Conservation (phyloP, 2,329 filamentous ascomycete genomes). For the Sporothrix pallida region DNA sequence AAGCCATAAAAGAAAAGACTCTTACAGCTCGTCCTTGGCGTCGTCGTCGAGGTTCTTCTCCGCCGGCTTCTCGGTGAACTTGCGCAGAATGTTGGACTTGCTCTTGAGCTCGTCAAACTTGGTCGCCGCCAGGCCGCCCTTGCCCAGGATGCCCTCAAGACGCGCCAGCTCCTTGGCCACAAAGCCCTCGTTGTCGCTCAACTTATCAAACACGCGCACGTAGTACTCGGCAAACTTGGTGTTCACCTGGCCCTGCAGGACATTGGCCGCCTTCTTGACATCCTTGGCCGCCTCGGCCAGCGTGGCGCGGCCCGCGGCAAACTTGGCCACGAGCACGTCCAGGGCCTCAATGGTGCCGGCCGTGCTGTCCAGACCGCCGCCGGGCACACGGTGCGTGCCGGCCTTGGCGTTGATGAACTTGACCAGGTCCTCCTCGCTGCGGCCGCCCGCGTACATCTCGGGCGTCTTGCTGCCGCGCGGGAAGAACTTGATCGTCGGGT, state of each 20-base stretch:
- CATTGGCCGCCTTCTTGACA: slow-evolving; percentile 71
- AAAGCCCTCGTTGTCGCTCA: slow-evolving; percentile 76
- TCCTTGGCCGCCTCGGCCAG: slow-evolving; percentile 71
- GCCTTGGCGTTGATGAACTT: slow-evolving; percentile 86
- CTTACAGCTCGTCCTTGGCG: slow-evolving; percentile 74
- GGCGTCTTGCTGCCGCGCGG: slow-evolving; percentile 77
- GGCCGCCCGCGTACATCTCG: slow-evolving; percentile 74
- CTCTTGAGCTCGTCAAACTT: slow-evolving; percentile 88
- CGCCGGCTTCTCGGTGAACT: slow-evolving; percentile 69
- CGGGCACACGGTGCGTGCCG: slow-evolving; percentile 81
- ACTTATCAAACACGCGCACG: slow-evolving; percentile 86
- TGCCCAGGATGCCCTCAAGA: slow-evolving; percentile 78
- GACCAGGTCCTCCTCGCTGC: slow-evolving; percentile 76
- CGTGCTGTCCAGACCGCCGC: slow-evolving; percentile 76
- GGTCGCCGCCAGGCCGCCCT: slow-evolving; percentile 81
- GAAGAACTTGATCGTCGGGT: slow-evolving; percentile 99
- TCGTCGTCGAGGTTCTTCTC: slow-evolving; percentile 56
- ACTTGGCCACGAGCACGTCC: slow-evolving; percentile 76
- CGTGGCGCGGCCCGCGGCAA: slow-evolving; percentile 63
- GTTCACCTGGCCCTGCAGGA: slow-evolving; percentile 65
- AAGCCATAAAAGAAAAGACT: slow-evolving; percentile 42
- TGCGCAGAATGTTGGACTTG: slow-evolving; percentile 86
- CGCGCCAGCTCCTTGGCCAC: slow-evolving; percentile 84
- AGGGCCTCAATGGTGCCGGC: slow-evolving; percentile 84
- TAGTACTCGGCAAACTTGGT: slow-evolving; percentile 93